Evolutionary conservation across 2,329 filamentous ascomycete genomes (phyloP), one percentile per base, ranked within the genome.

Genomic region (Clarireedia paspali): DNA sequence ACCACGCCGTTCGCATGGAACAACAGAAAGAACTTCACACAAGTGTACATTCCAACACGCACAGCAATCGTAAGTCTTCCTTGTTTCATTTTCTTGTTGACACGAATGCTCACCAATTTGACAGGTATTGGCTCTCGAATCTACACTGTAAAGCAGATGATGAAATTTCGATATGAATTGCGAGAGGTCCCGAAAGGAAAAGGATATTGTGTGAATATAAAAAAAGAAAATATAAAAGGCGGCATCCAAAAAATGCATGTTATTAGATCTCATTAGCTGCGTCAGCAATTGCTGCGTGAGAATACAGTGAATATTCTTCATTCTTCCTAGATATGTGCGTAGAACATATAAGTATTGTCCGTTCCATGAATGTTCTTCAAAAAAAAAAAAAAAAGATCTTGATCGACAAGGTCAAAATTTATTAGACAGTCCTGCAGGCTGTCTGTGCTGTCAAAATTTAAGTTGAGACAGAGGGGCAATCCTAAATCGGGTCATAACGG

Each of bases 1-100:
- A 97, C 94, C 0, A 95, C 90, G 5, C 83, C 90, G 14, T 82
- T 96, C 75, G 80, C 82, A 60, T 97, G 94, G 94, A 97, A 97
- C 69, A 82, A 82, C 14, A 78, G 94, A 60, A 87, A 82, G 75
- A 97, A 97, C 73, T 96, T 89, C 75, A 83, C 89, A 48, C 94
- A 97, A 70, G 81, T 96, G 53, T 99, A 99, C 70, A 82, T 95
- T 59, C 92, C 92, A 15, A 83, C 83, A 52, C 79, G 92, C 65
- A 91, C 87, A 59, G 92, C 90, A 20, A 75, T 96, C 70, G 91
- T 95, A 75, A 74, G 81, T 74, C 52, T 38, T 17, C 17, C 9
- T 15, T 23, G 12, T 42, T 17, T 17, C 27, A 12, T 26, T 10
- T 14, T 15, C 6, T 4, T 10, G 6, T 26, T 15, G 26, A 47